Base-by-base conservation (phyloP, 441 rosid species). In the Brassica hybrid region DNA sequence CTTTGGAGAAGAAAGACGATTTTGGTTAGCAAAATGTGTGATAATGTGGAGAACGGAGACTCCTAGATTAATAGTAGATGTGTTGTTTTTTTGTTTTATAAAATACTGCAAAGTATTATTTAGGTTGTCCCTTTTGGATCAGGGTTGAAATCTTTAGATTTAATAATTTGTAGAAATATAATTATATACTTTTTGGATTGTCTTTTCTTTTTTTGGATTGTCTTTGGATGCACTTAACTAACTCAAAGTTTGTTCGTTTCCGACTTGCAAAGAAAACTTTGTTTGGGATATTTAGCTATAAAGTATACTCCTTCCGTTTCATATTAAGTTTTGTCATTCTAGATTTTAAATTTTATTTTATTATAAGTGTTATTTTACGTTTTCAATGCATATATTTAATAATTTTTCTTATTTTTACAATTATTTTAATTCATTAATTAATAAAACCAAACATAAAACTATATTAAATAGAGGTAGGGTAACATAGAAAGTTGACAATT, bases 71-170 rank as follows among this genome's bases (percentile, higher is more conserved):
- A 18, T 57, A 57, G 32, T 74, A 50, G 85, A 77, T 76, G 87
- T 80, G 41, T 80, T 54, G 59, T 88, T 69, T 76, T 62, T 64
- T 54, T 25, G 75, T 81, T 83, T 79, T 73, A 45, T 7, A 70
- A 54, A 84, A 52, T 36, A n/a, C n/a, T n/a, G n/a, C n/a, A n/a
- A n/a, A n/a, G n/a, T n/a, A 75, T 45, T 71, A 34, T 66, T 14
- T 67, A 73, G 25, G 25, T 67, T 73, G 81, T 73, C 73, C 38
- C 19, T 56, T 34, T 16, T 17, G n/a, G 25, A 4, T 21, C 59
- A 43, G 54, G 27, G 52, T 48, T 45, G 45, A 61, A 54, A 34
- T 34, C 65, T 76, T 69, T 69, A 62, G 70, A 54, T 52, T 69
- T 21, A 8, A 27, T 65, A 54, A 56, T 54, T 38, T 41, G 38